phyloP scores from a whole-genome alignment of 2,329 filamentous ascomycete species.

The Colletotrichum paranaense region DNA sequence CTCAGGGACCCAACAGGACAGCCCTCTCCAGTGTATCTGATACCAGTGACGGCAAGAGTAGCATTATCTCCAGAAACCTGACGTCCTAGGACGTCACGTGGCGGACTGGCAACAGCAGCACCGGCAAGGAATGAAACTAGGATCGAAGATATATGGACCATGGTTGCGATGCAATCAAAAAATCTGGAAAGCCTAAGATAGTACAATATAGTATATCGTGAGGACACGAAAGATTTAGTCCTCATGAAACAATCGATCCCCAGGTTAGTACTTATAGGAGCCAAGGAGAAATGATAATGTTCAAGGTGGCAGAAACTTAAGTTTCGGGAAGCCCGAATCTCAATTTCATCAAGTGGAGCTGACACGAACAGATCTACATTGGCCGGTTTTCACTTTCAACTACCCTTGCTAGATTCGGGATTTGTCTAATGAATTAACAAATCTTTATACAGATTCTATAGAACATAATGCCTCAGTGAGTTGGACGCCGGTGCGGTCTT shows the following conservation, averaged over 20 bases:
- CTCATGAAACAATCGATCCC: neutral
- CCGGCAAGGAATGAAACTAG: constrained; percentile 6
- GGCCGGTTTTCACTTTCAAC: no score
- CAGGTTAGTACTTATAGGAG: neutral
- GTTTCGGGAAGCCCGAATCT: neutral
- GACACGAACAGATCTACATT: neutral
- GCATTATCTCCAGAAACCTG: neutral
- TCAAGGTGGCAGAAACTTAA: neutral
- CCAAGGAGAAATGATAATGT: neutral
- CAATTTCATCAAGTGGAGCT: neutral
- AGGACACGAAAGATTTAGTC: neutral
- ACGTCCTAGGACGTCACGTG: neutral
- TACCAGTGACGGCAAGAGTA: neutral
- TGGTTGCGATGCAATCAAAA: neutral
- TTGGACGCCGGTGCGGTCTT: no score
- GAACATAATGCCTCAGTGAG: no score
- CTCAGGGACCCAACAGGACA: neutral
- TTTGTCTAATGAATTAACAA: no score
- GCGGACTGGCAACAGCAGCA: neutral
- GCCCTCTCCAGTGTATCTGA: neutral
- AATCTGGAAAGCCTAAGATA: neutral
- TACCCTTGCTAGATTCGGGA: no score
- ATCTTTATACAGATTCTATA: no score
- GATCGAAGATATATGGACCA: neutral
- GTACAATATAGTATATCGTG: neutral